Conservation (phyloP, 306 rosid genomes). For the Cicer yamashitae region DNA sequence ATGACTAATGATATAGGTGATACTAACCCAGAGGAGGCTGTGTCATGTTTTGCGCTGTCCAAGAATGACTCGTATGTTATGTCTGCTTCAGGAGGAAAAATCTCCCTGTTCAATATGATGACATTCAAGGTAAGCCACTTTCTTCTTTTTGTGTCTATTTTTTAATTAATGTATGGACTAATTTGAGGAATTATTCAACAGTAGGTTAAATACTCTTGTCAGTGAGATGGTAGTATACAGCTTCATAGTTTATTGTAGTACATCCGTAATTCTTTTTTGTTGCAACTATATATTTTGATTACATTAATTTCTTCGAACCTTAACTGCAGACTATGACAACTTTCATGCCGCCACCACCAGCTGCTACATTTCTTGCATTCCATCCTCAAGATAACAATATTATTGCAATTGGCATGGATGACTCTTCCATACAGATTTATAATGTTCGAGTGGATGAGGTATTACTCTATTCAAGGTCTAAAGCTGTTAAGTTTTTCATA, state of each 20-base stretch:
- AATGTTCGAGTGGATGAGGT: slow-evolving; percentile 98
- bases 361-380: slow-evolving; percentile 97
- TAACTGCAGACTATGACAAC: slow-evolving; percentile 95
- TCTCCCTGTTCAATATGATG: slow-evolving; percentile 99
- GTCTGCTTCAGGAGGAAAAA: slow-evolving; percentile 99
- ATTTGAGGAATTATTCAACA: slow-evolving; percentile 16
- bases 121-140: slow-evolving; percentile 81
- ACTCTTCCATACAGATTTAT: slow-evolving; percentile 92
- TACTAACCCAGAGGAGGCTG: slow-evolving; percentile 93
- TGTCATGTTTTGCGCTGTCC: slow-evolving; percentile 96
- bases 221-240: slow-evolving; percentile 19
- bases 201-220: slow-evolving; percentile 1
- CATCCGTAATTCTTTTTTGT: background rate
- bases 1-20: slow-evolving; percentile 96
- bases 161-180: slow-evolving; percentile 12
- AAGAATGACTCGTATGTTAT: slow-evolving; percentile 96
- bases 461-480: slow-evolving; percentile 40
- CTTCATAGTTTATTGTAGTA: slow-evolving; percentile 29
- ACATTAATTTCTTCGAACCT: slow-evolving; percentile 38
- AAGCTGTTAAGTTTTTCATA: slow-evolving; percentile 20
- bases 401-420: slow-evolving; percentile 99
- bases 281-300: slow-evolving; percentile 20
- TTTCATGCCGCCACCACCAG: slow-evolving; percentile 99
- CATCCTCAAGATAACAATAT: slow-evolving; percentile 99
- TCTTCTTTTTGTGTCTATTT: slow-evolving; percentile 17